A percentile compares a stretch with the other conserved stretches of the same genome.
phyloP scores from a whole-genome alignment of 176 grass and related monocot species.

The Bonia amplexicaulis region DNA sequence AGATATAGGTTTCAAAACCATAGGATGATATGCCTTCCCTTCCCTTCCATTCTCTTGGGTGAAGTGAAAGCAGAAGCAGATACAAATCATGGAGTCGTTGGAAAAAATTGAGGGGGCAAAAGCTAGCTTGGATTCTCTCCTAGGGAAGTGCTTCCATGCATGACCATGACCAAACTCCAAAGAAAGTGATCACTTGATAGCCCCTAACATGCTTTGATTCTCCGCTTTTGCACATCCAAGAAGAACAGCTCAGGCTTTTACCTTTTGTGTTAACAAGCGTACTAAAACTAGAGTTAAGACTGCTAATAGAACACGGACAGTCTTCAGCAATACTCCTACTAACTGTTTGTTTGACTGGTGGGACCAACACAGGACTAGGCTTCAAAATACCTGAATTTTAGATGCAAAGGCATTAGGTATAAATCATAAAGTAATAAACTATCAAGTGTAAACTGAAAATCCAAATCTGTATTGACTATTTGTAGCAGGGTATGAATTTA shows the following conservation, averaged over 20 bases:
- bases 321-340: background rate
- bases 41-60: conserved; percentile 83
- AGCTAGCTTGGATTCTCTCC: conserved; percentile 88
- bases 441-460: background rate
- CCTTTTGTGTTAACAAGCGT: conserved; percentile 44
- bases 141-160: conserved; percentile 89
- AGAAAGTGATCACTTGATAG: conserved; percentile 79
- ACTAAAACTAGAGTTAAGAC: conserved; percentile 26
- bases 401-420: background rate
- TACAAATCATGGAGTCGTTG: conserved; percentile 48
- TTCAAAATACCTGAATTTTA: conserved; percentile 1
- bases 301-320: conserved; percentile 12
- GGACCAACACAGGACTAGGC: background rate
- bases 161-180: conserved; percentile 68
- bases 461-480: background rate
- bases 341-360: conserved; percentile 21
- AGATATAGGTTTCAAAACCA: conserved; percentile 62
- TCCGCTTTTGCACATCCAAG: conserved; percentile 62
- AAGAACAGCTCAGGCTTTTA: conserved; percentile 47
- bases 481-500: conserved; percentile 1
- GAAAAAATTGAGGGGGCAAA: conserved; percentile 42
- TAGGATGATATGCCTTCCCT: conserved; percentile 71
- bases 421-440: conserved; percentile 1
- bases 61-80: conserved; percentile 57
- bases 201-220: conserved; percentile 90